phyloP scores from a whole-genome alignment of 768 basidiomycete species.

The Auriculariales sp. region DNA sequence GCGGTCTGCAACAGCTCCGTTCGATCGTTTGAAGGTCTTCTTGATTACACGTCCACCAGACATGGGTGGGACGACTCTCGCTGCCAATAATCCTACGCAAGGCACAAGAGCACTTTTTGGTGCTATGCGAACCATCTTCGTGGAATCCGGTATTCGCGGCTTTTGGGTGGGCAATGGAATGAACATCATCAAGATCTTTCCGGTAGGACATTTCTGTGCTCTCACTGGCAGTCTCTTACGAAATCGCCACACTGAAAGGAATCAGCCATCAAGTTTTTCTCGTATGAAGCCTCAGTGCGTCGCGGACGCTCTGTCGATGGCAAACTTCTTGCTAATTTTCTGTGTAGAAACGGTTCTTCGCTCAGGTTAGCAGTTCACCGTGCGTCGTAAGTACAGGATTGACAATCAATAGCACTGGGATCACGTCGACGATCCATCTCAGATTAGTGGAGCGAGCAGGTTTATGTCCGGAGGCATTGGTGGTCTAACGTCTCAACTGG shows the following conservation, averaged over 20 bases:
- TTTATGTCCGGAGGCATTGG: constrained; percentile 94
- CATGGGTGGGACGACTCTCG: constrained; percentile 37
- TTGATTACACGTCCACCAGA: constrained; percentile 81
- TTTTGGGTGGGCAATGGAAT: constrained; percentile 95
- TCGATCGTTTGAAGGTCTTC: constrained; percentile 92
- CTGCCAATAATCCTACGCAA: constrained; percentile 27
- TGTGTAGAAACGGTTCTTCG: constrained; percentile 82
- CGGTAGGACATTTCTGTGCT: constrained; percentile 21
- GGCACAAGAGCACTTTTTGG: constrained; percentile 50
- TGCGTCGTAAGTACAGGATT: not conserved
- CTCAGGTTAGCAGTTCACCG: constrained; percentile 17
- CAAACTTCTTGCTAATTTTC: constrained; percentile 6
- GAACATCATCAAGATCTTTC: constrained; percentile 90
- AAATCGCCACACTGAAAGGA: constrained; percentile 26
- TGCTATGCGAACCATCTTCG: constrained; percentile 71
- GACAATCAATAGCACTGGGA: constrained; percentile 54
- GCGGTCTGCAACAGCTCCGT: constrained; percentile 90
- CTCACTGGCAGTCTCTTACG: not conserved
- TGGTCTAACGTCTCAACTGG: constrained; percentile 80
- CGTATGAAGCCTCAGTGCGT: constrained; percentile 84
- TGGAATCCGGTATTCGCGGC: constrained; percentile 74
- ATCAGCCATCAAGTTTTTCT: constrained; percentile 95
- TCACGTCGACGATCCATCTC: constrained; percentile 70
- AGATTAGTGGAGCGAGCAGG: constrained; percentile 82
- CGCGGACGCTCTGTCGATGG: constrained; percentile 4